These are phyloP conservation scores for Trichophyton verrucosum DNA, from an alignment of 2,329 filamentous ascomycete genomes.

Conservation along the genomic window DNA sequence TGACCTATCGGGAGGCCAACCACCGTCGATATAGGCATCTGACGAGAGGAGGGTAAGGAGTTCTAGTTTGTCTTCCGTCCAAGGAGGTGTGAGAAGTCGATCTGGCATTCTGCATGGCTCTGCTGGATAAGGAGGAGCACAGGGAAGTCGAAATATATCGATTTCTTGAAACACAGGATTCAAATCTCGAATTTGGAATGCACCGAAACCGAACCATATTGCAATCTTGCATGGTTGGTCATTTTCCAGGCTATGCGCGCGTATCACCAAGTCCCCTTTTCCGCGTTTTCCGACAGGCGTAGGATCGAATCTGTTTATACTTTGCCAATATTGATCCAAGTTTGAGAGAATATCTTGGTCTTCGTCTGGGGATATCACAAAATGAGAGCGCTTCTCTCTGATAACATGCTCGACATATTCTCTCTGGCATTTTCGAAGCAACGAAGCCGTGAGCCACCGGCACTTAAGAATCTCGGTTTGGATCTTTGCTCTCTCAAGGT, in stretches of 20 bases:
- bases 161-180: slow-evolving; percentile 20
- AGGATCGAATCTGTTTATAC: slow-evolving; percentile 16
- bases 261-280: slow-evolving; percentile 23
- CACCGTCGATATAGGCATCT: slow-evolving; percentile 29
- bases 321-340: slow-evolving; percentile 18
- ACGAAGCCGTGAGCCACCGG: slow-evolving; percentile 30
- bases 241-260: slow-evolving; percentile 11
- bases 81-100: slow-evolving; percentile 27
- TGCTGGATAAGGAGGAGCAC: slow-evolving; percentile 12
- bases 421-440: slow-evolving; percentile 30
- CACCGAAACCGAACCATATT: slow-evolving; percentile 29
- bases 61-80: slow-evolving; percentile 28
- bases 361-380: slow-evolving; percentile 18
- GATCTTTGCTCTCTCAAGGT: slow-evolving; percentile 21
- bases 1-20: slow-evolving; percentile 21
- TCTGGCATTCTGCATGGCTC: slow-evolving; percentile 27
- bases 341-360: slow-evolving; percentile 18
- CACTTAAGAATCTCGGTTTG: slow-evolving; percentile 28
- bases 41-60: slow-evolving; percentile 27
- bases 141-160: slow-evolving; percentile 28
- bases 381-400: slow-evolving; percentile 18
- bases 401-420: slow-evolving; percentile 28
- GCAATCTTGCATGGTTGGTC: slow-evolving; percentile 19
- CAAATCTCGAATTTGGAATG: slow-evolving; percentile 23
- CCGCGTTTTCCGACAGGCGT: slow-evolving; percentile 18